Conservation (phyloP, 1,284 basidiomycete species). For the Peniophora sp. region DNA sequence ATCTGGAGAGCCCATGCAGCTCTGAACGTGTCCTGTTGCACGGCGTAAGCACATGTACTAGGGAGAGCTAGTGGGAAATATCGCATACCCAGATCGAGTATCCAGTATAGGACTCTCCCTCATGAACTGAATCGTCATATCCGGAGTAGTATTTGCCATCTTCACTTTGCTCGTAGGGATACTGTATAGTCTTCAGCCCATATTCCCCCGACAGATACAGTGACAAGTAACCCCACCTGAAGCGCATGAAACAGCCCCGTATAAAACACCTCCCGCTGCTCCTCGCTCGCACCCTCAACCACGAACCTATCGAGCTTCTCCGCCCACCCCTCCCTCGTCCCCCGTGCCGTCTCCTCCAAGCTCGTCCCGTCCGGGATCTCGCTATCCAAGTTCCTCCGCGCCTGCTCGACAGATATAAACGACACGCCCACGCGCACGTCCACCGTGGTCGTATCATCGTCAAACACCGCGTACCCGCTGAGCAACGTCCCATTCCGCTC, state of each 20-base stretch:
- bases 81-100: conserved; percentile 72
- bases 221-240: conserved; percentile 35
- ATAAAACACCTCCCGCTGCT: conserved; percentile 52
- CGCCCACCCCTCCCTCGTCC: conserved; percentile 58
- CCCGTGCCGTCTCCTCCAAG: conserved; percentile 54
- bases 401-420: conserved; percentile 74
- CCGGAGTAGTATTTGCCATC: conserved; percentile 69
- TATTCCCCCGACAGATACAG: conserved; percentile 4
- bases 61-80: conserved; percentile 1
- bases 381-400: conserved; percentile 49
- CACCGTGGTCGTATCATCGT: conserved; percentile 28
- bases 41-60: not conserved
- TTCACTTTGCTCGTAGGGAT: conserved; percentile 75
- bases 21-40: conserved; percentile 62
- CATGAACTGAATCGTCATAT: conserved; percentile 58
- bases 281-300: conserved; percentile 47
- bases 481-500: conserved; percentile 37
- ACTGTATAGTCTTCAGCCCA: too few species aligned
- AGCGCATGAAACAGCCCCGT: conserved; percentile 64
- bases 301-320: conserved; percentile 63
- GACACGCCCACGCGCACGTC: conserved; percentile 69
- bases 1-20: conserved; percentile 77
- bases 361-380: conserved; percentile 56
- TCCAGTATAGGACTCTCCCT: conserved; percentile 66
- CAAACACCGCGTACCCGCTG: conserved; percentile 54